These are phyloP conservation scores for Fusarium bulbicola DNA, from an alignment of 2,329 filamentous ascomycete species.

Conservation along the genomic window DNA sequence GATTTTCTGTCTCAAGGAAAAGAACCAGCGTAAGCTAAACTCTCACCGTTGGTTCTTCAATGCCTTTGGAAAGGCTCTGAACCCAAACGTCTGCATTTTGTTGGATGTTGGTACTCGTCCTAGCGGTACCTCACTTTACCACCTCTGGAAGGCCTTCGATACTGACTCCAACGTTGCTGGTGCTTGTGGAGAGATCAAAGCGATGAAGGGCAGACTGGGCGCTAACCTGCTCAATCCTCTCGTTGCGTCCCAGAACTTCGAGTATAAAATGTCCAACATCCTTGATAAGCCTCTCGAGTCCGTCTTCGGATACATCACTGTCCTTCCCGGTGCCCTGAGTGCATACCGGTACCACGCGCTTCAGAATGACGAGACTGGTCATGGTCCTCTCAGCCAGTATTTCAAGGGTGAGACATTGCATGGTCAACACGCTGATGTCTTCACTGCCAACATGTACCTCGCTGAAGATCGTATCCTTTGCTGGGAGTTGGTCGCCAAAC, in stretches of 20 bases:
- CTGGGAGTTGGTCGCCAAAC: slow-evolving; percentile 95
- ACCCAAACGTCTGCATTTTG: slow-evolving; percentile 95
- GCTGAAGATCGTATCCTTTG: slow-evolving; percentile 91
- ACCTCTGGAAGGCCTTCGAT: slow-evolving; percentile 98
- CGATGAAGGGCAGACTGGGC: slow-evolving; percentile 89
- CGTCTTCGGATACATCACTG: slow-evolving; percentile 98
- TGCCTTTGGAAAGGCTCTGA: slow-evolving; percentile 90
- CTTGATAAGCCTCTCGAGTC: slow-evolving; percentile 97
- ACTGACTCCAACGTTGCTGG: slow-evolving; percentile 97
- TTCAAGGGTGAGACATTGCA: slow-evolving; percentile 99
- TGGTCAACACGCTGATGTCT: slow-evolving; percentile 94
- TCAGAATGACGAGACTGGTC: slow-evolving; percentile 95
- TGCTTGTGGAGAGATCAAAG: slow-evolving; percentile 96
- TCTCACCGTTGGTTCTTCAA: slow-evolving; percentile 99
- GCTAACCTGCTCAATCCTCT: slow-evolving; percentile 89
- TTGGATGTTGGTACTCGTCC: slow-evolving; percentile 96
- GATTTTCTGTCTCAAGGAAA: slow-evolving; percentile 98
- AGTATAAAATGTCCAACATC: slow-evolving; percentile 99
- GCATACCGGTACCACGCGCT: slow-evolving; percentile 96
- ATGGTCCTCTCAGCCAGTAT: slow-evolving; percentile 95
- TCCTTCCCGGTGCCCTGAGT: slow-evolving; percentile 91
- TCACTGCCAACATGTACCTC: slow-evolving; percentile 96
- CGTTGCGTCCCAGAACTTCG: slow-evolving; percentile 97
- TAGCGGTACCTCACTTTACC: slow-evolving; percentile 89
- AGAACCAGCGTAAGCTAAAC: slow-evolving; percentile 97